Base-by-base conservation (phyloP, 1,139 yeast genomes). In the Blastobotrys aristatus region DNA sequence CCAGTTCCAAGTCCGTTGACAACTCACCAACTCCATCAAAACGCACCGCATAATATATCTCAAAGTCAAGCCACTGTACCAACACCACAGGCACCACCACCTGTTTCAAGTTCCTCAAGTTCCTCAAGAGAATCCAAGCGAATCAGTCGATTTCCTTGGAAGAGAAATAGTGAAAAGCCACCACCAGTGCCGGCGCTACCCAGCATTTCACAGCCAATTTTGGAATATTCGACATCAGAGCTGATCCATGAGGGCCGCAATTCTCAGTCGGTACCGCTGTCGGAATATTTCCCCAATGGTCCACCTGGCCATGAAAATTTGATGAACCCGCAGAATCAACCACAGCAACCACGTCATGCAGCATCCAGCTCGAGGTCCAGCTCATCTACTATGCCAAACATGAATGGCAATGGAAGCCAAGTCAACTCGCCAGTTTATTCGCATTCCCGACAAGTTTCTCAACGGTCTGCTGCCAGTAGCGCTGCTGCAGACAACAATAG, bases 151-250 rank as follows among this genome's bases (percentile, higher is more conserved):
- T 41, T 53, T 8, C 55, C 55, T 10, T 54, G 56, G 56, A 43
- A 46, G 29, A 41, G 45, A 17, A 11, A 26, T 17, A 29, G 24
- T n/a, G 43, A 46, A 24, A 48, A 41, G 30, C 48, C 36, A 40
- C 42, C 46, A 21, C 48, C 22, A 11, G 39, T 22, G n/a, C 49
- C 38, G 2, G 30, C 44, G 36, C 14, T 34, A 30, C 56, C 57
- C 13, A 50, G 43, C 37, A 58, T 58, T 13, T 57, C 60, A 4
- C 57, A 51, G 18, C 62, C 62, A 7, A 49, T 58, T 10, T 49
- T 58, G 33, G 60, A 57, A 39, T 55, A 51, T 43, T 57, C 61
- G 2, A 57, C 61, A 1, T 50, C 58, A 3, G 60, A 57, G 40
- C 43, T 58, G 31, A 52, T 58, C 6, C 53, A 53, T 3, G 55